These are phyloP conservation scores for Cronartium ribicola DNA, from an alignment of 1,284 basidiomycete genomes.

Conservation along the genomic window DNA sequence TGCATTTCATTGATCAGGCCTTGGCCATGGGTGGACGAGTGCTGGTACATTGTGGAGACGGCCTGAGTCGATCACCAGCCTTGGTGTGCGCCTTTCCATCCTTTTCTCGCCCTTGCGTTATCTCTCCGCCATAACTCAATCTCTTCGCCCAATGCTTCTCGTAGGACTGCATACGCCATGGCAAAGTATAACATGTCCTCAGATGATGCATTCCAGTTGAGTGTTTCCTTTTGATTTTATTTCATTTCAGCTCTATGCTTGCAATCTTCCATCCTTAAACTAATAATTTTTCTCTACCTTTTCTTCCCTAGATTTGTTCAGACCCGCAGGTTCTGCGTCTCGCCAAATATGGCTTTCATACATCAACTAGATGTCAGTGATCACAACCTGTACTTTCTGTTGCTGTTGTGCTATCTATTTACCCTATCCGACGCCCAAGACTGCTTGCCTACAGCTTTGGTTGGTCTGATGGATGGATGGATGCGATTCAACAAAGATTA, in stretches of 20 bases:
- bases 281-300: neutral
- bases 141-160: conserved; percentile 77
- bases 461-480: neutral
- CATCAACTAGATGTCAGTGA: conserved; percentile 57
- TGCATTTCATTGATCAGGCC: conserved; percentile 71
- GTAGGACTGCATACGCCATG: conserved; percentile 57
- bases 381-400: conserved; percentile 72
- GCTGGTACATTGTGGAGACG: conserved; percentile 85
- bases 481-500: conserved; percentile 60
- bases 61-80: conserved; percentile 49
- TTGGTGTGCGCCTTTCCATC: conserved; percentile 45
- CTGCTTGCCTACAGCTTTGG: neutral
- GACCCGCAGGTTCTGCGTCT: conserved; percentile 48
- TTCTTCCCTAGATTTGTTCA: conserved; percentile 47
- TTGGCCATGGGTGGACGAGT: conserved; percentile 67
- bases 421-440: neutral
- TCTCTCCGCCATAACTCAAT: conserved; percentile 59
- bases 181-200: conserved; percentile 25
- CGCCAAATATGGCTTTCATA: conserved; percentile 48
- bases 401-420: conserved; percentile 50
- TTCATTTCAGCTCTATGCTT: neutral
- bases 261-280: conserved; percentile 38
- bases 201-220: conserved; percentile 30
- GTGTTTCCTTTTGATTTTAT: neutral
- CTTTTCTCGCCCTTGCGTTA: conserved; percentile 45